Base-by-base conservation (phyloP, 2,329 filamentous ascomycete species). In the Fusarium dimerum region DNA sequence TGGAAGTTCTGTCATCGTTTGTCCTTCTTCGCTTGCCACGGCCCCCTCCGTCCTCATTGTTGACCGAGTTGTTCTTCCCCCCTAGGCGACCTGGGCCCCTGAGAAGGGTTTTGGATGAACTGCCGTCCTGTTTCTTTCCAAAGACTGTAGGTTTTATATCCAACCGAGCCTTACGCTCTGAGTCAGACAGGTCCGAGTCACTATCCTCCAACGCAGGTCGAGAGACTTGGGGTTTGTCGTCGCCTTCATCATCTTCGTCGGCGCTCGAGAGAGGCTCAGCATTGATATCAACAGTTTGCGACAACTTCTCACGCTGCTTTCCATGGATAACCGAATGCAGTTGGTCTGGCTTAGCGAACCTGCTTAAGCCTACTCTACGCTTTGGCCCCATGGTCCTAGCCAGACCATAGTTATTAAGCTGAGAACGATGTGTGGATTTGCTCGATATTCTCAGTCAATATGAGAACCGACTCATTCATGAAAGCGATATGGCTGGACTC, bases 81-180 rank as follows among this genome's bases (percentile, higher is more conserved):
- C 17, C 30, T 29, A 48, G 40, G 20, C 51, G 43, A 29, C 48
- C 50, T 20, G 48, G 41, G 13, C 44, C 52, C 39, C 47, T 56
- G 12, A 20, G 38, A 32, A 36, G 29, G 16, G 39, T 52, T 39
- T 47, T 56, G 11, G 41, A 50, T 30, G 39, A 17, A 15, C 45
- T 56, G 6, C 36, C 44, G 36, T 47, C 15, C 20, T 40, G 34
- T n/a, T 50, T 26, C 17, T 43, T 32, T 3, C 41, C 20, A 41
- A 76, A 77, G 12, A 32, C 51, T n/a, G 70, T 73, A 9, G 55
- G 57, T 38, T 57, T 65, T 26, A 78, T 76, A 47, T 66, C 55
- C 15, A 61, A 70, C 5, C 60, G 56, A n/a, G 52, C 51, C 32
- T 50, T 56, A 26, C 50, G 50, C 18, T 70, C 63, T 32, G 69